These are phyloP conservation scores for Vigna mungo DNA, from an alignment of 306 rosid species.

Conservation along the genomic window DNA sequence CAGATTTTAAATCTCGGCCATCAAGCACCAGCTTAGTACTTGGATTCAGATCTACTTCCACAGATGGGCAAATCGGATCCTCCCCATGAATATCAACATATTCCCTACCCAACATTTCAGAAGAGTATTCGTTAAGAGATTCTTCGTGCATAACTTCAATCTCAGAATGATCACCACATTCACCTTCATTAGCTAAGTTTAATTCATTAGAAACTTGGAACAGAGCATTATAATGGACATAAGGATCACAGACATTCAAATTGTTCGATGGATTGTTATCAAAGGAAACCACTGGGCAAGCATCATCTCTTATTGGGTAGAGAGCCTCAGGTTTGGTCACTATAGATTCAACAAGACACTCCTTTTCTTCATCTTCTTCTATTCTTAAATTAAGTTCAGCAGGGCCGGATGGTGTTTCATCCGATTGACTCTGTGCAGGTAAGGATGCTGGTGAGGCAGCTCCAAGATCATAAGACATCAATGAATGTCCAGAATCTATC, in stretches of 20 bases:
- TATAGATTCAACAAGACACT: slow-evolving; percentile 49
- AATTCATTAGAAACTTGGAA: slow-evolving; percentile 49
- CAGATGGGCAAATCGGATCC: slow-evolving; percentile 48
- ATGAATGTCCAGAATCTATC: slow-evolving; percentile 47
- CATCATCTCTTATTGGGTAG: slow-evolving; percentile 50
- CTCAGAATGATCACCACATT: slow-evolving; percentile 42
- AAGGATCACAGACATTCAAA: slow-evolving; percentile 47
- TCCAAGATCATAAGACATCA: slow-evolving; percentile 50
- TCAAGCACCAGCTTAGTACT: slow-evolving; percentile 41
- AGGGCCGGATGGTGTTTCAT: slow-evolving; percentile 45
- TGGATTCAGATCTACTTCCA: slow-evolving; percentile 44
- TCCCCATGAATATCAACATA: slow-evolving; percentile 52
- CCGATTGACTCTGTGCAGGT: slow-evolving; percentile 44
- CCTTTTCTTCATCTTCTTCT: slow-evolving; percentile 48
- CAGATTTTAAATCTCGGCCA: slow-evolving; percentile 43
- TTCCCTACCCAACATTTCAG: slow-evolving; percentile 44
- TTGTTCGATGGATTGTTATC: slow-evolving; percentile 49
- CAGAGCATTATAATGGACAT: slow-evolving; percentile 49
- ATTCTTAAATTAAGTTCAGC: slow-evolving; percentile 41
- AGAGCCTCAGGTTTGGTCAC: slow-evolving; percentile 38
- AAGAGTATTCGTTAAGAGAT: slow-evolving; percentile 47
- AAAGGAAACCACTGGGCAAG: slow-evolving; percentile 42
- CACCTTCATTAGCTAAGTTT: slow-evolving; percentile 49
- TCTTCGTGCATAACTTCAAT: slow-evolving; percentile 47
- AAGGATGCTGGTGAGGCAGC: slow-evolving; percentile 40